These are phyloP conservation scores for Corylus heterophylla DNA, from an alignment of 306 rosid species.

Conservation along the genomic window DNA sequence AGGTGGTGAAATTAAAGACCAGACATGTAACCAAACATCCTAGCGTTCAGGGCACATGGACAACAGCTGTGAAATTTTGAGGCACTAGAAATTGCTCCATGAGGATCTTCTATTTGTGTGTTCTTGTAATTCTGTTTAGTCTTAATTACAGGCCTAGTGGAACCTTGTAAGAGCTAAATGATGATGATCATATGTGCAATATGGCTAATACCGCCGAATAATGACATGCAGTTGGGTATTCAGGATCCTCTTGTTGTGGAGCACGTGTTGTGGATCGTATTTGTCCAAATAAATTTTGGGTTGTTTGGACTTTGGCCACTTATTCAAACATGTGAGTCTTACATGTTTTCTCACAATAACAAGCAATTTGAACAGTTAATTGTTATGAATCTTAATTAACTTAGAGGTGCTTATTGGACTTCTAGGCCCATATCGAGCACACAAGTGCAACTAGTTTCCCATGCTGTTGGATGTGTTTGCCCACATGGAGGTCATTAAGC, in stretches of 20 bases:
- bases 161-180: not conserved
- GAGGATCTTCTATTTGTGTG: conserved; percentile 22
- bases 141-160: not conserved
- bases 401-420: too few relatives aligned
- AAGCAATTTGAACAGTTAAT: too few relatives aligned
- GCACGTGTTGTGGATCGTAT: too few relatives aligned
- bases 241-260: not conserved
- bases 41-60: conserved; percentile 96
- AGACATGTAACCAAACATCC: conserved; percentile 82
- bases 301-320: too few relatives aligned
- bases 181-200: not conserved
- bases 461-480: too few relatives aligned
- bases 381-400: too few relatives aligned
- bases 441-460: too few relatives aligned
- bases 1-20: conserved; percentile 86
- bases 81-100: conserved; percentile 11
- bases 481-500: too few relatives aligned
- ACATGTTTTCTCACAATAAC: too few relatives aligned
- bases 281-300: too few relatives aligned
- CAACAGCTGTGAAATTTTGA: conserved; percentile 64
- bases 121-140: not conserved
- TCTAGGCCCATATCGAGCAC: too few relatives aligned
- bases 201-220: not conserved
- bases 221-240: conserved; percentile 7
- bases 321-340: too few relatives aligned